phyloP scores from a whole-genome alignment of 495 filamentous ascomycete species.

The Xanthoparmelia taractica region DNA sequence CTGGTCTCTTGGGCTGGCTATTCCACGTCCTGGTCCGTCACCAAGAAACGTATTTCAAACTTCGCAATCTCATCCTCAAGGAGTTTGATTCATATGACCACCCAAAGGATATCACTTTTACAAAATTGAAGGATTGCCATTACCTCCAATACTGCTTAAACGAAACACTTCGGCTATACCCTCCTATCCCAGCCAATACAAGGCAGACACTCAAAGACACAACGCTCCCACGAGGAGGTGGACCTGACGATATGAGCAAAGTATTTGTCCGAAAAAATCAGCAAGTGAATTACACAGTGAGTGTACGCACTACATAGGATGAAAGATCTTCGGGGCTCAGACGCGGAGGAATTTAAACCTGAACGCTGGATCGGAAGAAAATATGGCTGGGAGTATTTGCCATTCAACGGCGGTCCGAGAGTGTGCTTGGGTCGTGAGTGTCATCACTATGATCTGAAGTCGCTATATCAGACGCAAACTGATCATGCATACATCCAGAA shows the following conservation, averaged over 20 bases:
- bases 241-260: constrained; percentile 39
- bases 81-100: too few relatives aligned
- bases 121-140: constrained; percentile 36
- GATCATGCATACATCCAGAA: too few relatives aligned
- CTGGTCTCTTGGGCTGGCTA: constrained; percentile 34
- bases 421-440: constrained; percentile 41
- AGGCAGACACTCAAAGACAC: constrained; percentile 44
- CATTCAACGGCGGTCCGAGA: constrained; percentile 56
- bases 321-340: constrained; percentile 31
- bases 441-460: too few relatives aligned
- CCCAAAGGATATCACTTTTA: constrained; percentile 41
- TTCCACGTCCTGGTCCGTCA: constrained; percentile 11
- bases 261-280: constrained; percentile 38
- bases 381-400: constrained; percentile 50
- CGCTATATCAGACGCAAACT: too few relatives aligned
- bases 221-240: constrained; percentile 47
- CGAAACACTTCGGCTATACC: constrained; percentile 50
- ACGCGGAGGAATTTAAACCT: constrained; percentile 27
- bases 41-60: constrained; percentile 2
- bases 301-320: constrained; percentile 31
- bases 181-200: constrained; percentile 49
- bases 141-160: constrained; percentile 45
- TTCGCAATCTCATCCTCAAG: constrained; percentile 31
- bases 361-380: constrained; percentile 24
- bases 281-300: constrained; percentile 24